Base-by-base conservation (phyloP, 2,329 filamentous ascomycete genomes). In the Botrytis hyacinthi region DNA sequence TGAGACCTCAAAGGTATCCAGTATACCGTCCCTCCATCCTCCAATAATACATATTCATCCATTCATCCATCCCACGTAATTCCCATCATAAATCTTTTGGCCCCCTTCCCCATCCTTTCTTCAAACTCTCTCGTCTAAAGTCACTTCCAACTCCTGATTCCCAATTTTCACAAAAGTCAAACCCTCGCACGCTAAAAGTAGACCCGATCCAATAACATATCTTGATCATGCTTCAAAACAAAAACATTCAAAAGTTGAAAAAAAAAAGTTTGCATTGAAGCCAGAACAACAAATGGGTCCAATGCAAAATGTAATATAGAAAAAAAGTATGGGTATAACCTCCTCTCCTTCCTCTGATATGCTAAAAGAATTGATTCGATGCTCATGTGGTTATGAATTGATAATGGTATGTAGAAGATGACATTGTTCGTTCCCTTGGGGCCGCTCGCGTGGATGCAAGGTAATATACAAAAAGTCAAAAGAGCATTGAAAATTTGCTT, bases 281-380 rank as follows among this genome's bases (percentile, higher is more conserved):
- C 29, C 44, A 32, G 29, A 22, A 35, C 40, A 35, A 70, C n/a
- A 26, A 48, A 46, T 48, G 54, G 20, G 32, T 63, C 40, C 54
- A 63, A 71, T 48, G 32, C 59, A 32, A 54, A 71, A 71, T 51
- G 29, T 35, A 32, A 66, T 54, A 32, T 65, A 51, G 60, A 44
- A 71, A 71, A 63, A 63, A 65, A 65, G 59, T 46, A 42, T 35
- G 61, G 60, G 44, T 66, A 63, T 51, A 71, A 70, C 40, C 54
- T 61, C 54, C 67, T 61, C 37, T 61, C 51, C 40, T 70, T 35
- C 26, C 51, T 59, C 67, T 57, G 63, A 20, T 66, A 66, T 42
- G 51, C n/a, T n/a, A 48, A 71, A 29, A 29, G 29, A 42, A 18
- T 32, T 32, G 48, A 32, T 40, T 37, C 35, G 22, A 46, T 70